Conservation (phyloP, 192 early-diverging fungal species). For the Backusella sp. region DNA sequence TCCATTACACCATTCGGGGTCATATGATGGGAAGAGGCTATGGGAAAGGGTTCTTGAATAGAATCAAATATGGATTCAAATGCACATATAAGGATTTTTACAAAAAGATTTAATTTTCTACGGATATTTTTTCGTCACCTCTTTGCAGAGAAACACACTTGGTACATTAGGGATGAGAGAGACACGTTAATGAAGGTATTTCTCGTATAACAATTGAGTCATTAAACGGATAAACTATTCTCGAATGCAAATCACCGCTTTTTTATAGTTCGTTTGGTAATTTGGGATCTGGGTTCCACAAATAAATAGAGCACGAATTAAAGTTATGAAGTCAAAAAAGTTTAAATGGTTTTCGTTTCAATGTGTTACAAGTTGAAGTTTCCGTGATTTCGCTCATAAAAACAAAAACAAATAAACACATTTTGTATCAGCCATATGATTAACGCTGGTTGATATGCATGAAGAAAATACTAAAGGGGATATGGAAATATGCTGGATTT, state of each 20-base stretch:
- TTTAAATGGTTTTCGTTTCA: not conserved
- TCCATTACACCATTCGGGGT: not conserved
- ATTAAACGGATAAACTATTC: not conserved
- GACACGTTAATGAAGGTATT: not conserved
- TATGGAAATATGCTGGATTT: not conserved
- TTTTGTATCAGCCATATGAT: not conserved
- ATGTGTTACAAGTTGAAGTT: not conserved
- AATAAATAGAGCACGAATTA: not conserved
- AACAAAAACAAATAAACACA: not conserved
- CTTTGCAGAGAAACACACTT: not conserved
- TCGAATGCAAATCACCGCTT: not conserved
- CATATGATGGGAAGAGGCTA: not conserved
- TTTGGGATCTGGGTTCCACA: not conserved
- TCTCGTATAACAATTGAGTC: not conserved
- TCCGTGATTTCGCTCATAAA: not conserved
- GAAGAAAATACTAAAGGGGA: not conserved
- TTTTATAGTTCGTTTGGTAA: too few relatives aligned
- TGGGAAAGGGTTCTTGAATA: not conserved
- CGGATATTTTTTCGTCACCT: not conserved
- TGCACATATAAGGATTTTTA: not conserved
- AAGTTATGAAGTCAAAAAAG: not conserved
- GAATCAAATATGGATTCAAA: not conserved
- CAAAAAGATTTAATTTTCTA: not conserved
- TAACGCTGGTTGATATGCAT: not conserved
- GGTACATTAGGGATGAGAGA: not conserved